Conservation (phyloP, 1,284 basidiomycete genomes). For the Rhodotorula sp. region DNA sequence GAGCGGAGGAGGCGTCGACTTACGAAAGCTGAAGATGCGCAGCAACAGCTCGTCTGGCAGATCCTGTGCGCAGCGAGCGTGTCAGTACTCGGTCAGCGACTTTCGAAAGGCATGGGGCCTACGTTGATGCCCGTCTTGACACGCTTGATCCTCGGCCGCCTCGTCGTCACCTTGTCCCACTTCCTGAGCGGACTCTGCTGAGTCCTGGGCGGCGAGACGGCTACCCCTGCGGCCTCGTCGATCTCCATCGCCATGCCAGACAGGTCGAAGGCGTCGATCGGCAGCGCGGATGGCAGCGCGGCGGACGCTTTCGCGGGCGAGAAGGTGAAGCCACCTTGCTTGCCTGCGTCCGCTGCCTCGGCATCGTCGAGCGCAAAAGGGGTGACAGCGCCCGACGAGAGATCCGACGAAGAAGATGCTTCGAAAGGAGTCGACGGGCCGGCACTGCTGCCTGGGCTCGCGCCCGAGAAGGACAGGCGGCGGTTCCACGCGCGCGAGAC, state of each 20-base stretch:
- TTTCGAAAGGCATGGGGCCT: not conserved
- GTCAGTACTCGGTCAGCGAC: no score
- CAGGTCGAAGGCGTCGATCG: not conserved
- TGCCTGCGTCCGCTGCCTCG: no score
- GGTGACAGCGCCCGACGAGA: no score
- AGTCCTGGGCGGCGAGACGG: not conserved
- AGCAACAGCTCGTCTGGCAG: slow-evolving; percentile 34
- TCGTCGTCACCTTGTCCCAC: not conserved
- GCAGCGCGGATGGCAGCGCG: no score
- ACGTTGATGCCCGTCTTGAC: slow-evolving; percentile 4
- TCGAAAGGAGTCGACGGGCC: not conserved
- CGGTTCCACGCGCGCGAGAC: not conserved
- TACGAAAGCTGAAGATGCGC: slow-evolving; percentile 23
- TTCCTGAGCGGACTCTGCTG: not conserved
- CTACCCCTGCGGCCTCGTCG: not conserved
- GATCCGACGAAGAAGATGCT: not conserved
- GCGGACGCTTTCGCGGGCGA: not conserved
- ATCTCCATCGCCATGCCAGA: not conserved
- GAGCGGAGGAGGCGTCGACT: not conserved
- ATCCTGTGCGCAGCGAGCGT: slow-evolving; percentile 5
- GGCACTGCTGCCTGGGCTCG: not conserved
- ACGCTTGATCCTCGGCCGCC: not conserved
- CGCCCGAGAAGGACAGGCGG: not conserved
- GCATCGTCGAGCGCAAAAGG: no score
- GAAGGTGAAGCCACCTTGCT: not conserved